A percentile compares a stretch with the other conserved stretches of the same genome.
phyloP scores from a whole-genome alignment of 768 basidiomycete genomes.

The Kwoniella sp. region DNA sequence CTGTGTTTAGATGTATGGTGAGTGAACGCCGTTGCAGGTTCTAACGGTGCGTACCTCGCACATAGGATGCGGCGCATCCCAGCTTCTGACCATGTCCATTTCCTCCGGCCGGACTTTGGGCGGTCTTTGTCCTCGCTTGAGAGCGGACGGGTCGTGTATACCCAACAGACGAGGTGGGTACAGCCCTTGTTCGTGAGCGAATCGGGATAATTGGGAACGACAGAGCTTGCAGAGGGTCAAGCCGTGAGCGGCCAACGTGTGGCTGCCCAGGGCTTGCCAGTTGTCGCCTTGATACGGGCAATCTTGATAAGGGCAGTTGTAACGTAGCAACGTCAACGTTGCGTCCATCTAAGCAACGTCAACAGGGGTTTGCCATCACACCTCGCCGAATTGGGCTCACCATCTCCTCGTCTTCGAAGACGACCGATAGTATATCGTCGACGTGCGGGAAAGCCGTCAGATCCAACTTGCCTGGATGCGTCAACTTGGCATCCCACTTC shows the following conservation, averaged over 20 bases:
- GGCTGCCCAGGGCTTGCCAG: conserved; percentile 85
- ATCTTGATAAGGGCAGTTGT: conserved; percentile 82
- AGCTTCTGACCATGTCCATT: conserved; percentile 43
- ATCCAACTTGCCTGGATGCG: conserved; percentile 40
- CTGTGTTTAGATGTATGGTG: no score
- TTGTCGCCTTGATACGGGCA: conserved; percentile 81
- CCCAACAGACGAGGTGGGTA: conserved; percentile 66
- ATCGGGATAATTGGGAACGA: conserved; percentile 83
- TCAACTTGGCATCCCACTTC: conserved; percentile 35
- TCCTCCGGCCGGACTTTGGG: conserved; percentile 42
- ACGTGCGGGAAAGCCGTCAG: conserved; percentile 30
- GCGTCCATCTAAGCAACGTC: conserved; percentile 68
- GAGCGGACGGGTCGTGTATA: conserved; percentile 71
- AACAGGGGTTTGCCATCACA: neutral
- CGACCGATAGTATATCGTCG: conserved; percentile 60
- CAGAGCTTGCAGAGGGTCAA: conserved; percentile 84
- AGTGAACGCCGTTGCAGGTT: no score
- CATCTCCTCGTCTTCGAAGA: conserved; percentile 76
- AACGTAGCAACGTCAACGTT: conserved; percentile 79
- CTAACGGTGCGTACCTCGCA: conserved; percentile 51
- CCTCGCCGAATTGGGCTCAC: conserved; percentile 29
- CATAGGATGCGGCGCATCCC: conserved; percentile 50
- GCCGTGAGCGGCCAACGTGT: conserved; percentile 70
- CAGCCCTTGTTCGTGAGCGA: conserved; percentile 86
- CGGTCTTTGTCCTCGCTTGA: conserved; percentile 39